Evolutionary conservation across 495 filamentous ascomycete genomes (phyloP).

Genomic region (Chaetomidium leptoderma): DNA sequence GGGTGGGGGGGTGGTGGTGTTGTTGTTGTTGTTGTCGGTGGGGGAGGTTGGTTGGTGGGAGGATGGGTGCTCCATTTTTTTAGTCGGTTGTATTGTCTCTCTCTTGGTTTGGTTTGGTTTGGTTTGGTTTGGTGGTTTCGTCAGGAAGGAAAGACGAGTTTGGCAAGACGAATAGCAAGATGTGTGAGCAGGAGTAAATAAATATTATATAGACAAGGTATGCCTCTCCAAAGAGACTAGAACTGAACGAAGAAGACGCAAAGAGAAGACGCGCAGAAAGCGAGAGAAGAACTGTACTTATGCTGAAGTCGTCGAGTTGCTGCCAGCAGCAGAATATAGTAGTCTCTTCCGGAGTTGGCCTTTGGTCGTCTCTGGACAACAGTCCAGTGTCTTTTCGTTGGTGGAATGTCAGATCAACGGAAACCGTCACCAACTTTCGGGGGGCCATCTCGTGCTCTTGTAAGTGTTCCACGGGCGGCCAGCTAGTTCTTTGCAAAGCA

Average conservation of each 20-base stretch:
- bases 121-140: too few relatives aligned
- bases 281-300: conserved; percentile 7
- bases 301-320: conserved; percentile 11
- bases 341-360: conserved; percentile 13
- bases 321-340: conserved; percentile 20
- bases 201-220: not conserved
- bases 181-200: not conserved
- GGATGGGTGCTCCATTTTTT: conserved; percentile 20
- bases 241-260: not conserved
- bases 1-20: conserved; percentile 1
- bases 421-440: not conserved
- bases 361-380: conserved; percentile 2
- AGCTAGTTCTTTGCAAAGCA: not conserved
- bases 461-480: not conserved
- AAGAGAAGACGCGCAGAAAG: conserved; percentile 9
- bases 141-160: too few relatives aligned
- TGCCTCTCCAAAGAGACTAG: not conserved
- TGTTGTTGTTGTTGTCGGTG: conserved; percentile 13
- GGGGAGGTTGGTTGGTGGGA: conserved; percentile 5
- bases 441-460: conserved; percentile 15
- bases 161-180: not conserved
- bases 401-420: not conserved
- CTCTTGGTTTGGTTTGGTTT: too few relatives aligned
- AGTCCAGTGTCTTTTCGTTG: not conserved
- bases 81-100: not conserved